Conservation (phyloP, 352 stramenopile genomes). For the Achlya hypogyna region DNA sequence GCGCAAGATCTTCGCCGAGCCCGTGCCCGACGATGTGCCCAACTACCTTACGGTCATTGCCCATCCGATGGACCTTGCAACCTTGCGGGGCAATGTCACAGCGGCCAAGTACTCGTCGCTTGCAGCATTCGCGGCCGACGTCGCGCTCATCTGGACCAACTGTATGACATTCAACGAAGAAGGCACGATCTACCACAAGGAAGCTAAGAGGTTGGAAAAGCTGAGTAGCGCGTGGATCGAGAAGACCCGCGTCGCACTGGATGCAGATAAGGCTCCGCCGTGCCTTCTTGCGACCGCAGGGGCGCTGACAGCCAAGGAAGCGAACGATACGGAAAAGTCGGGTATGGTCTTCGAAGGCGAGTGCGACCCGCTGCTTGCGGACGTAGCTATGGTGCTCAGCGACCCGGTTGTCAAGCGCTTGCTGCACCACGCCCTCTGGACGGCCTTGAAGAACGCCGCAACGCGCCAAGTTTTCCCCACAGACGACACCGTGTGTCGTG, state of each 20-base stretch:
- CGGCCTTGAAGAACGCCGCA: constrained; percentile 48
- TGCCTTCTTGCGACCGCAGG: constrained; percentile 55
- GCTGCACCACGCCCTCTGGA: constrained; percentile 64
- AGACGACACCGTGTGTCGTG: constrained; percentile 64
- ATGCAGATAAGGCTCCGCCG: constrained; percentile 40
- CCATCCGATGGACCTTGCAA: constrained; percentile 80
- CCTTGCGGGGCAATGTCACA: constrained; percentile 69
- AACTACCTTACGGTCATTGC: constrained; percentile 78
- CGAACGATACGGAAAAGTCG: constrained; percentile 17
- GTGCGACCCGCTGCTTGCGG: constrained; percentile 63
- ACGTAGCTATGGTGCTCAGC: constrained; percentile 65
- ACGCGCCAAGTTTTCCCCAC: constrained; percentile 65
- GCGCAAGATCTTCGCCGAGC: constrained; percentile 76
- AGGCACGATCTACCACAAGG: constrained; percentile 82
- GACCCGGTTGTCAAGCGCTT: constrained; percentile 73
- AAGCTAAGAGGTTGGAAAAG: constrained; percentile 78
- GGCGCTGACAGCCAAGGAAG: constrained; percentile 10
- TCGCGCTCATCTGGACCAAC: constrained; percentile 83
- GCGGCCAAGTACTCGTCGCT: constrained; percentile 75
- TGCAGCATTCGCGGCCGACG: constrained; percentile 66
- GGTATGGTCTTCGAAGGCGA: constrained; percentile 74
- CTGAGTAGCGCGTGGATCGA: constrained; percentile 72
- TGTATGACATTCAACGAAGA: constrained; percentile 81
- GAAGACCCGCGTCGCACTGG: constrained; percentile 37
- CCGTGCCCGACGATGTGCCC: constrained; percentile 72